Evolutionary conservation across 179 eudicot species (phyloP).

Genomic region (Carnegiea gigantea): DNA sequence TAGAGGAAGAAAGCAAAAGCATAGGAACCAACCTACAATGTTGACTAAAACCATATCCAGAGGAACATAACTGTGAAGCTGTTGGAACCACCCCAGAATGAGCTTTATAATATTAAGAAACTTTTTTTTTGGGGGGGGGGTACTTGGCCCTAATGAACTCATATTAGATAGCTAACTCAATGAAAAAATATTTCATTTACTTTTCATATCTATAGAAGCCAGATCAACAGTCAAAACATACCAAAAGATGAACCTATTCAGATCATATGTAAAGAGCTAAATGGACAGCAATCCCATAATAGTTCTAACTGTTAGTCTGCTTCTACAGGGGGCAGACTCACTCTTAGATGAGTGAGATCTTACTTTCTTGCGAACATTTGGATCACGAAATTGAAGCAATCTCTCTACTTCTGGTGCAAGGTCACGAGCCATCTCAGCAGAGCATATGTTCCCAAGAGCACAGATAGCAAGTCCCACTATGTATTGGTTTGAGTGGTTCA

Average conservation of each 20-base stretch:
- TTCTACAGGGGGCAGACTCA: not conserved
- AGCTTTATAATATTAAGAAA: not conserved
- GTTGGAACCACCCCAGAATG: not conserved
- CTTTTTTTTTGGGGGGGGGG: too few relatives aligned
- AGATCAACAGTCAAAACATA: not conserved
- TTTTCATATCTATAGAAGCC: not conserved
- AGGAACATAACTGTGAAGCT: not conserved
- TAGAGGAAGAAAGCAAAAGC: not conserved
- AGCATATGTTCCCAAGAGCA: conserved; percentile 96
- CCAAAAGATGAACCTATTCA: not conserved
- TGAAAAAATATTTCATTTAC: not conserved
- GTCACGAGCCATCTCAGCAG: conserved; percentile 99
- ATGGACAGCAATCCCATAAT: not conserved
- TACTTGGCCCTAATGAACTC: not conserved
- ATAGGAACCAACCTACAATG: not conserved
- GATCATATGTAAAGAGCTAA: not conserved
- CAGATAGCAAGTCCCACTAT: conserved; percentile 98
- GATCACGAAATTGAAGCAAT: conserved; percentile 92
- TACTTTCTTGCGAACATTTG: conserved; percentile 94
- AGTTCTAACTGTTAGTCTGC: not conserved
- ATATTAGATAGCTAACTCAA: not conserved
- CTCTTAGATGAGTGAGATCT: conserved; percentile 23
- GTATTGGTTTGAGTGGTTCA: conserved; percentile 90
- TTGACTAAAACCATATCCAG: not conserved
- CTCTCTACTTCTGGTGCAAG: conserved; percentile 97